Percentiles rank a stretch among this genome's conserved stretches.
Conservation (phyloP, 805 yeast species). For the Cyberlindnera sargentensis region DNA sequence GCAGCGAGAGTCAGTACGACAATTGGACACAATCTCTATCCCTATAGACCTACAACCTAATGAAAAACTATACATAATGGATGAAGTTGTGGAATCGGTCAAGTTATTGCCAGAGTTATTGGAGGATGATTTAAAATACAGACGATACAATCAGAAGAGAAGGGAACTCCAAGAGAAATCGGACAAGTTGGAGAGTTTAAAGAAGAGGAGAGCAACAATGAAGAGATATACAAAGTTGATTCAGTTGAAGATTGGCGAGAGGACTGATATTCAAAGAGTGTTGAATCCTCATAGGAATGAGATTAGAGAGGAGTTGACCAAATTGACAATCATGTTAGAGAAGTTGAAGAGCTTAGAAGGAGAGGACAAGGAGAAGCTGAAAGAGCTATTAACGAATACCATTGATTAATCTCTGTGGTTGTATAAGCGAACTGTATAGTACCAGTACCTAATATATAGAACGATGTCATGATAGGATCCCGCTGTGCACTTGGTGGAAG, state of each 20-base stretch:
- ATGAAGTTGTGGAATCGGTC: constrained; percentile 13
- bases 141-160: constrained; percentile 9
- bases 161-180: constrained; percentile 6
- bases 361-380: constrained; percentile 5
- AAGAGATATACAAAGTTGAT: constrained; percentile 7
- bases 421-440: too few species aligned
- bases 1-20: constrained; percentile 1
- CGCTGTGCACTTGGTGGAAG: neutral
- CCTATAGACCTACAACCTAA: constrained; percentile 13
- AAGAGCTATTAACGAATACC: constrained; percentile 1
- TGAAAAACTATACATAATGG: constrained; percentile 13
- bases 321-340: constrained; percentile 12
- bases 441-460: neutral
- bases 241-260: constrained; percentile 14
- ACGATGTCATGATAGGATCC: neutral
- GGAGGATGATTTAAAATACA: neutral
- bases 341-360: constrained; percentile 17
- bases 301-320: constrained; percentile 14
- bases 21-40: constrained; percentile 7
- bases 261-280: constrained; percentile 12
- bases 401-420: neutral
- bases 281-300: constrained; percentile 10
- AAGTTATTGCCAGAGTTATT: constrained; percentile 15
- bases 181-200: constrained; percentile 3
- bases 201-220: constrained; percentile 4